Base-by-base conservation (phyloP, 192 early-diverging fungal species). In the Spinellus fusiger region DNA sequence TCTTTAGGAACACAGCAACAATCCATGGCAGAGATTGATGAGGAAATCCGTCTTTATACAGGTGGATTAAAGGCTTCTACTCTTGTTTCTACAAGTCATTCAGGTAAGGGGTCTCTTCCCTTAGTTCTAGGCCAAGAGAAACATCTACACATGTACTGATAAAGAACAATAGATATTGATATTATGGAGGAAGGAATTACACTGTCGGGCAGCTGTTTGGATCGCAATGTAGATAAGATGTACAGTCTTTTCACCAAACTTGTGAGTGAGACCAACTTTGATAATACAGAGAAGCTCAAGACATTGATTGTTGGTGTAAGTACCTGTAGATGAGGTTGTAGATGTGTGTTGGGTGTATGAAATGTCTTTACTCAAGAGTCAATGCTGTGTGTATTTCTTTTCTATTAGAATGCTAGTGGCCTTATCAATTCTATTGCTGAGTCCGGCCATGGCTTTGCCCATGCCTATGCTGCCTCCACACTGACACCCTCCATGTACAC, bases 21-120 rank as follows among this genome's bases (percentile, higher is more conserved):
- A 63, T 67, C 78, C 23, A 91, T 96, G 79, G 76, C 87, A 12
- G 86, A 86, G 16, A 85, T 98, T 27, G 93, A 95, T 56, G 91
- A 95, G 25, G 85, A 91, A 0, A 89, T 96, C 55, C 79, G 92
- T 20, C 70, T 90, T 22, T 76, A 84, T 60, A 95, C 94, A 3
- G 93, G 91, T 53, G 95, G 95, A 15, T 78, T 98, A 29, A 77
- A 75, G n/a, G 85, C 83, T 12, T 70, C 85, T 44, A 75, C 86
- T 12, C 81, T 84, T 54, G 66, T 87, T 9, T 80, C 81, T 9
- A 89, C 86, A 6, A 81, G 81, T 46, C 86, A 86, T 34, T 77
- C 77, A 8, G 68, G 73, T 81, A 74, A 44, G 3, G 13, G 13
- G 15, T 10, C 18, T 5, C 13, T n/a, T n/a, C 15, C 40, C 10